Evolutionary conservation across 2,329 filamentous ascomycete genomes (phyloP), one percentile per base, ranked within the genome.

Genomic region (Monosporascus sp.): DNA sequence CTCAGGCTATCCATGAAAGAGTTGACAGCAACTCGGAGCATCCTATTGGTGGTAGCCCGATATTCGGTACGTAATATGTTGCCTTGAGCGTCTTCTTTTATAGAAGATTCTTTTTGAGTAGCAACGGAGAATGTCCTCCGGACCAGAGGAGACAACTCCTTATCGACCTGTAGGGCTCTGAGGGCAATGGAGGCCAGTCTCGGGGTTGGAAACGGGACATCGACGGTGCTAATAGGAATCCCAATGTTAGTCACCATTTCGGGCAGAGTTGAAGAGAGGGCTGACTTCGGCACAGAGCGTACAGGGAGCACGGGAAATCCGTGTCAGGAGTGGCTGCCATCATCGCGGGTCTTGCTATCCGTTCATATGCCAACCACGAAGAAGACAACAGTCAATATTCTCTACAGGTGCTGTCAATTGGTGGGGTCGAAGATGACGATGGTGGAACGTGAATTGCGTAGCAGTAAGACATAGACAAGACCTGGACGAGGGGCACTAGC

Each of bases 21-120:
- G 72, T 97, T 97, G 52, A 97, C 92, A 3, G 93, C 89, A 2
- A 99, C 94, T 45, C 94, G 86, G 53, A 99, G 79, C 93, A 97
- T 97, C 61, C 94, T 86, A 68, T 97, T 96, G 20, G 94, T 97
- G 0, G 90, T 90, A 1, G 94, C 94, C 51, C 79, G 81, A 72
- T 97, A 97, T 55, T 87, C 81, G 9, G 89, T 87, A 55, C 80
- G 78, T 48, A 97, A 76, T 5, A 92, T 71, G 22, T 65, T 71
- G 18, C 68, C 63, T 41, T 67, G 66, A 27, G 59, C 54, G 24
- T 60, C 54, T 25, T 60, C 55, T 24, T 64, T 56, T 50, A 58
- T 48, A 22, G 63, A 39, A 17, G 53, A 48, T n/a, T 59, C 53
- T 25, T 60, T 59, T 5, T 57, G 42, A n/a, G 66, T 47, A 27